Evolutionary conservation across 805 yeast species (phyloP).

Genomic region (Starmerella asiatica): DNA sequence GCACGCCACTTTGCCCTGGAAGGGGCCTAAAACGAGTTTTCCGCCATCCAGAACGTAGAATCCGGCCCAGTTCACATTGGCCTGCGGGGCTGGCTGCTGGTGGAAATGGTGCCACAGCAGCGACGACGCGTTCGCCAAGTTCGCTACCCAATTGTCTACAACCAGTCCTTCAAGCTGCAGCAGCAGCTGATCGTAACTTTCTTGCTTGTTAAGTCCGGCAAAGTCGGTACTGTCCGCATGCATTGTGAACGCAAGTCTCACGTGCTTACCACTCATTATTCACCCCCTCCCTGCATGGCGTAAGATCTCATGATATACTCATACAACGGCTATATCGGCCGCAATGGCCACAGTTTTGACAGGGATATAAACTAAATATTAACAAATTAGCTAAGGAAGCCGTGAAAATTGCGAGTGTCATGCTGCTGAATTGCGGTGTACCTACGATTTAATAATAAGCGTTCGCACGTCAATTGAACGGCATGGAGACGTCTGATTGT

Average conservation of each 20-base stretch:
- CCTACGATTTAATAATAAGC: no score
- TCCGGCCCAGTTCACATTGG: conserved; percentile 80
- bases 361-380: no score
- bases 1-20: conserved; percentile 94
- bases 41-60: conserved; percentile 49
- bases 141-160: conserved; percentile 74
- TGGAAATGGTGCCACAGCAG: conserved; percentile 79
- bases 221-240: conserved; percentile 71
- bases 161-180: conserved; percentile 54
- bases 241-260: no score
- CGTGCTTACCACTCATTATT: background rate
- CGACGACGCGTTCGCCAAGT: conserved; percentile 74
- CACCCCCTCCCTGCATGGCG: no score
- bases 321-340: no score
- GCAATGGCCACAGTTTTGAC: no score
- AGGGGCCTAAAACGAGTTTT: conserved; percentile 71
- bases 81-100: conserved; percentile 32
- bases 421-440: no score
- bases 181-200: conserved; percentile 44
- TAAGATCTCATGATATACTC: no score
- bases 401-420: no score
- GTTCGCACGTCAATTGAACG: no score
- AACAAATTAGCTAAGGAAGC: no score
- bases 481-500: no score
- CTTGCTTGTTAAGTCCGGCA: conserved; percentile 29